Base-by-base conservation (phyloP, 495 filamentous ascomycete species). In the Hypoxylon rickii region DNA sequence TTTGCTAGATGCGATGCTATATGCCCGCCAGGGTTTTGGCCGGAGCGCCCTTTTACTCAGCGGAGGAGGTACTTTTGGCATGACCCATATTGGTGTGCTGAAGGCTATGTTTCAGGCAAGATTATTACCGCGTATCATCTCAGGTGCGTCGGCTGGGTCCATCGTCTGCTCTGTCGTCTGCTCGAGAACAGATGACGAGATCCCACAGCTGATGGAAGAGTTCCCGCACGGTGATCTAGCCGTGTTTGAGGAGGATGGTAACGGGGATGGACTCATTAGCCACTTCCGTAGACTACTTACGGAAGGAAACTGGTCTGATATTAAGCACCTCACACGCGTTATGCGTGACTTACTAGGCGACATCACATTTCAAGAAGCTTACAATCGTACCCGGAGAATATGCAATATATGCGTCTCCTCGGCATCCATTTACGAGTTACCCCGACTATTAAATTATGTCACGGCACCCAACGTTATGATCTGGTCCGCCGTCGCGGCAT, bases 11-110 rank as follows among this genome's bases (percentile, higher is more conserved):
- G 82, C 85, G 54, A 74, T 97, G 55, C 71, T 96, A 13, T 85
- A 83, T 36, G 84, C 91, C 3, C 79, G 90, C 45, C 90, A 96
- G 69, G 88, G 89, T 7, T 97, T 92, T 69, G 93, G 93, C 8
- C 80, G 92, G 44, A 96, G 88, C 56, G 93, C 92, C 0, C 72
- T 97, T 48, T 76, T 96, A 1, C 78, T 97, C 15, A 96, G 91
- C 11, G 93, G 93, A 12, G 93, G 93, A 7, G 93, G 88, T 0
- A 97, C 91, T 0, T 93, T 96, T 70, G 93, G 93, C 19, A 96
- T 97, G 93, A 89, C 88, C 40, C 93, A 97, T 69, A 88, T 97
- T 55, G 93, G 93, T 1, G 92, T 97, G n/a, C 73, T 96, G 55
- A 96, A 96, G 63, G 80, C 88, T 3, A 79, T 97, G 12, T 92